Base-by-base conservation (phyloP, 1,284 basidiomycete genomes). In the Ganoderma multipileum region DNA sequence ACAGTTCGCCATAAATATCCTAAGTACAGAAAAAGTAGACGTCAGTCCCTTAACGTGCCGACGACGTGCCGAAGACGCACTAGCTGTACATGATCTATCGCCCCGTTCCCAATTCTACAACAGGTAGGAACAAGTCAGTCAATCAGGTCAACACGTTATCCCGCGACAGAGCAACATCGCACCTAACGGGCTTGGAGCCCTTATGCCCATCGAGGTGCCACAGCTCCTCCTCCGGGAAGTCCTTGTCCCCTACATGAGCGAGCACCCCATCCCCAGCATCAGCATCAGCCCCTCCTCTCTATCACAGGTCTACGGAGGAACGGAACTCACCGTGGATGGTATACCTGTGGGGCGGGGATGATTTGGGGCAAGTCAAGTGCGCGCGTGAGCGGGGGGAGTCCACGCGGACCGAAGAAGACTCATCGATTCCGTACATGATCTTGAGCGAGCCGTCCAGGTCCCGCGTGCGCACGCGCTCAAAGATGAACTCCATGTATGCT, bases 1-100 rank as follows among this genome's bases (percentile, higher is more conserved):
- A 92, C 92, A 94, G 78, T 83, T 95, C 95, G 52, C 95, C 96
- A 73, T 97, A 97, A 61, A 97, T 97, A 79, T 97, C 96, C 92
- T 95, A 7, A 70, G 2, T 41, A 52, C 18, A 2, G 4, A 52
- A 9, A 6, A 18, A 38, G 7, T 12, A n/a, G 2, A 30, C 38
- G 18, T 60, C 36, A 60, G 23, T 8, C 20, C n/a, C 16, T 38
- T 3, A 16, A 38, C 7, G 28, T n/a, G 3, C n/a, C n/a, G n/a
- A n/a, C n/a, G n/a, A n/a, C n/a, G n/a, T n/a, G n/a, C n/a, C n/a
- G n/a, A n/a, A n/a, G n/a, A 79, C 88, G 70, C 68, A 95, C 94
- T 71, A 97, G 81, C 76, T 97, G 95, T 3, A 96, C 78, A 79
- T 97, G 95, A 77, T 96, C 92, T 2, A 94, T 95, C 0, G 94